These are phyloP conservation scores for Wickerhamomyces pijperi DNA, from an alignment of 805 yeast genomes.

Conservation along the genomic window DNA sequence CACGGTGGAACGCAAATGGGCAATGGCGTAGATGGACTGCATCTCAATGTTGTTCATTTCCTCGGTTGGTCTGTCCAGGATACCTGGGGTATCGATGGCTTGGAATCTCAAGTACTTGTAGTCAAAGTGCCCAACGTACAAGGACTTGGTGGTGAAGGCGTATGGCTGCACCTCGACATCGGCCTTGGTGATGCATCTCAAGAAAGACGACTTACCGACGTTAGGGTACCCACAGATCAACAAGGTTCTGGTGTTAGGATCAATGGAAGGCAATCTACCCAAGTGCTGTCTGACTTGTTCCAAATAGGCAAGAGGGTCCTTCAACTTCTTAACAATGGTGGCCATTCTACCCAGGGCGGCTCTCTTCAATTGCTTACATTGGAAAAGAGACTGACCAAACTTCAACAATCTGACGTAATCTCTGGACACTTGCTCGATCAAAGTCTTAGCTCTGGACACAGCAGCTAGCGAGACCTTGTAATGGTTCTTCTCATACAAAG, in stretches of 20 bases:
- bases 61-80: constrained; percentile 95
- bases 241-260: constrained; percentile 96
- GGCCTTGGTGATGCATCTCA: constrained; percentile 88
- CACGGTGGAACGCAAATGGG: constrained; percentile 94
- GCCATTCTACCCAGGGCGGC: constrained; percentile 99
- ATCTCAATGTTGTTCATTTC: constrained; percentile 99
- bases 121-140: constrained; percentile 97
- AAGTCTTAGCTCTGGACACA: constrained; percentile 82
- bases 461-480: constrained; percentile 95
- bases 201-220: constrained; percentile 96
- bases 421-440: constrained; percentile 91
- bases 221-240: constrained; percentile 98
- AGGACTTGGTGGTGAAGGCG: constrained; percentile 96
- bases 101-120: constrained; percentile 95
- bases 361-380: constrained; percentile 96
- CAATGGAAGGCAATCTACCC: constrained; percentile 96
- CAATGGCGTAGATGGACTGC: constrained; percentile 98
- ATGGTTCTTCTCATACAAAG: constrained; percentile 95
- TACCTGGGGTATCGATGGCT: constrained; percentile 99
- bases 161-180: constrained; percentile 99
- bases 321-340: constrained; percentile 87
- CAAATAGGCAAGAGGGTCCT: constrained; percentile 84
- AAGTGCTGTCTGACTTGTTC: constrained; percentile 99
- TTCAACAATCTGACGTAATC: constrained; percentile 90
- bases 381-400: constrained; percentile 95